phyloP scores from a whole-genome alignment of 768 basidiomycete species.

The Boletus pseudopeckii region DNA sequence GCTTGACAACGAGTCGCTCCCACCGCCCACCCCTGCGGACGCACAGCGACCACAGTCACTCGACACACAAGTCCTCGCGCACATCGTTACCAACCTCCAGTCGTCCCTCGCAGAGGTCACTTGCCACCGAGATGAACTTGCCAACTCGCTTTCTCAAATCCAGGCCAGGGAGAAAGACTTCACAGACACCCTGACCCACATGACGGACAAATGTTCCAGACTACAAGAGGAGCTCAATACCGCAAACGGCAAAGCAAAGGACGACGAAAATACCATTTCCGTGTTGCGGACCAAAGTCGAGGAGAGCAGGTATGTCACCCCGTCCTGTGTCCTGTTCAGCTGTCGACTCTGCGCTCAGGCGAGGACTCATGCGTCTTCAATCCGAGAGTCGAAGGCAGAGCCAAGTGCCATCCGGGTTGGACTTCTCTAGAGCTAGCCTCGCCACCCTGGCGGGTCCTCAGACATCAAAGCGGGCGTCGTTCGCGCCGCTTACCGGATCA shows the following conservation, averaged over 20 bases:
- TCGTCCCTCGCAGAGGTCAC: slow-evolving; percentile 60
- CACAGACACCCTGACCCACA: slow-evolving; percentile 58
- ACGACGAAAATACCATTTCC: slow-evolving; percentile 74
- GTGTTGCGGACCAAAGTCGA: slow-evolving; percentile 82
- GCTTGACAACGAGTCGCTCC: slow-evolving; percentile 60
- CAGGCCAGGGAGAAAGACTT: slow-evolving; percentile 56
- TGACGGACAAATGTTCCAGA: slow-evolving; percentile 61
- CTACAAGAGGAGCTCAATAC: slow-evolving; percentile 56
- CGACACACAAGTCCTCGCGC: slow-evolving; percentile 72
- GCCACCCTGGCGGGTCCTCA: slow-evolving; percentile 41
- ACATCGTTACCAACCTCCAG: slow-evolving; percentile 71
- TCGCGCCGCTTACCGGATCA: slow-evolving; percentile 66
- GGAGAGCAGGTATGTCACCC: slow-evolving; percentile 66
- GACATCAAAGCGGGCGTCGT: slow-evolving; percentile 69
- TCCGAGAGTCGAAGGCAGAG: slow-evolving; percentile 69
- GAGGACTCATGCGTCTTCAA: slow-evolving; percentile 84
- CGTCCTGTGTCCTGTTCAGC: not conserved
- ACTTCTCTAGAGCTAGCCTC: slow-evolving; percentile 50
- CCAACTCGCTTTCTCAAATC: slow-evolving; percentile 46
- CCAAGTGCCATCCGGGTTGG: slow-evolving; percentile 46
- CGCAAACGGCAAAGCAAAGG: slow-evolving; percentile 50
- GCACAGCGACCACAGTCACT: slow-evolving; percentile 47
- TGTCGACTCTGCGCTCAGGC: slow-evolving; percentile 39
- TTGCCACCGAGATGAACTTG: slow-evolving; percentile 69
- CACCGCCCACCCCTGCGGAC: slow-evolving; percentile 41